Evolutionary conservation across 2,329 filamentous ascomycete genomes (phyloP).

Genomic region (Trichoderma cornu-damae): DNA sequence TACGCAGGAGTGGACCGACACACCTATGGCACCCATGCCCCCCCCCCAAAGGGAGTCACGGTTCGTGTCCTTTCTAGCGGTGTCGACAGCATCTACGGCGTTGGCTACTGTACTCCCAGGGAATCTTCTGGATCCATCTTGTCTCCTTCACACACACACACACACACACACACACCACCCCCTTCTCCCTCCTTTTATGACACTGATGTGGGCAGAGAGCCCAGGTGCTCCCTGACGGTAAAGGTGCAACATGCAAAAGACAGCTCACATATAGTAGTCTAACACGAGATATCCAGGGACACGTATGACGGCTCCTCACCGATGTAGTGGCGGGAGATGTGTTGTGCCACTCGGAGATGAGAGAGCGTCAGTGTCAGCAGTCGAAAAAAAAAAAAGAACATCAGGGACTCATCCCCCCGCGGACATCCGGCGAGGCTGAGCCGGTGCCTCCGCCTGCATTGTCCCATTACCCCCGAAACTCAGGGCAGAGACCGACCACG

Average conservation of each 20-base stretch:
- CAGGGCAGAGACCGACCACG: not conserved
- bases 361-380: slow-evolving; percentile 2
- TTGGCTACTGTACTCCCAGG: too few species aligned
- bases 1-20: too few species aligned
- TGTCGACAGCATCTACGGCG: slow-evolving; percentile 1
- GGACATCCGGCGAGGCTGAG: not conserved
- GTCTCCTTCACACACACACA: too few species aligned
- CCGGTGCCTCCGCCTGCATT: not conserved
- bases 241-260: slow-evolving; percentile 1
- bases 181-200: not conserved
- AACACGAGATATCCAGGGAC: not conserved
- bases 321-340: not conserved
- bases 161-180: too few species aligned
- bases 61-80: not conserved
- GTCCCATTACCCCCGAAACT: not conserved
- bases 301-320: not conserved
- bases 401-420: not conserved
- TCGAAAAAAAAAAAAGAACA: not conserved
- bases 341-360: too few species aligned
- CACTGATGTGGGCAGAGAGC: not conserved
- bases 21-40: too few species aligned
- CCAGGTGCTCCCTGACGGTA: not conserved
- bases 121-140: too few species aligned
- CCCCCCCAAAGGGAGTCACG: not conserved
- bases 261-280: not conserved